Evolutionary conservation across 805 yeast genomes (phyloP), one percentile per base, ranked within the genome.

Genomic region (Kodamaea kaohsiungensis): DNA sequence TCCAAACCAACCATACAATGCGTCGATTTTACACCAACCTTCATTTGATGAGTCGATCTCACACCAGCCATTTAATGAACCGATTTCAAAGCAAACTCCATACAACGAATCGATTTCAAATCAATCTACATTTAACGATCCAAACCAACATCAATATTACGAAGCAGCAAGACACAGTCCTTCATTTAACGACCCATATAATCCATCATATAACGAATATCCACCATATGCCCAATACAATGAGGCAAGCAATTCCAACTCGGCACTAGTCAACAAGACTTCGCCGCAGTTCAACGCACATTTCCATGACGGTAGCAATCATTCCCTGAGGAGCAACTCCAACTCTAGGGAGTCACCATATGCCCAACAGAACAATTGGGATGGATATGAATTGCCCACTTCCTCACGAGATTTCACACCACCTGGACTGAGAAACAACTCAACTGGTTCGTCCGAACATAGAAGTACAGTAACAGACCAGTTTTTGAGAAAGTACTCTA

Each of bases 321-420:
- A n/a, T 7, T 40, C 45, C 45, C 45, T 40, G 45, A 40, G 45
- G 17, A 40, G 13, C 25, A 10, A 40, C 8, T 19, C 17, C 5
- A 40, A 40, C 45, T 40, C 45, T 40, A 40, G 45, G 45, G 45
- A 40, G 13, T 30, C 45, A 16, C n/a, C 45, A 15, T 16, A 40
- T 15, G 45, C 17, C 8, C 12, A n/a, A 16, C 45, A 16, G 45
- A 17, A 40, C 45, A 13, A 38, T 13, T 40, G 45, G 45, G 17
- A 40, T 40, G 22, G 22, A n/a, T 17, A 17, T 12, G 45, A 8
- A 40, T 40, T 19, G 9, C 45, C 45, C 12, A 25, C 18, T 17
- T n/a, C 7, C 9, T 7, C 45, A 6, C 45, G 22, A n/a, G 45
- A 40, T 2, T 15, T 15, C 45, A 17, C 27, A 5, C 45, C 45